Conservation (phyloP, 495 filamentous ascomycete genomes). For the Penicillium steckii region DNA sequence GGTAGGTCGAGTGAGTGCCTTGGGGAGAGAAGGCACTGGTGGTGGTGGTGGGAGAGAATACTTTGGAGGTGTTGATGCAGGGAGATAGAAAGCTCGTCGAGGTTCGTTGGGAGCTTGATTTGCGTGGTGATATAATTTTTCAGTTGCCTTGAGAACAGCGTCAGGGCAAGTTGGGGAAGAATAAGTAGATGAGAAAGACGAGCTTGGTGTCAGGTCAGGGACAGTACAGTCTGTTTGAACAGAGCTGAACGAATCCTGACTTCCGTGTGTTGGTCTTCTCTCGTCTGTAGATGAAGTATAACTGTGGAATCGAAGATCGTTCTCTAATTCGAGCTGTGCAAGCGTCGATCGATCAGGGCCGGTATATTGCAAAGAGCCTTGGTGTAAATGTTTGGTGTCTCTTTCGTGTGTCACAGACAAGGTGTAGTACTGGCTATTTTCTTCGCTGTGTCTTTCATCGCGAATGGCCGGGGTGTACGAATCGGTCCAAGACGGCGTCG, state of each 20-base stretch:
- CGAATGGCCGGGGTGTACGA: constrained; percentile 27
- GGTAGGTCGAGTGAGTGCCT: constrained; percentile 18
- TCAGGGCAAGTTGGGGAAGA: constrained; percentile 35
- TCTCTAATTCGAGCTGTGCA: constrained; percentile 38
- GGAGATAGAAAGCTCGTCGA: constrained; percentile 27
- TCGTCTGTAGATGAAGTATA: constrained; percentile 29
- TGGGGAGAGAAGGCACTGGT: constrained; percentile 25
- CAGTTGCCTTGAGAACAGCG: constrained; percentile 26
- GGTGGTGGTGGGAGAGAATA: constrained; percentile 34
- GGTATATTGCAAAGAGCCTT: constrained; percentile 15
- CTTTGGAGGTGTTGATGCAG: constrained; percentile 33
- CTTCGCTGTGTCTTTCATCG: constrained; percentile 37
- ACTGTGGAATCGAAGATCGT: constrained; percentile 31
- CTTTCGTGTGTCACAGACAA: constrained; percentile 29
- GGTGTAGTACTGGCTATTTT: constrained; percentile 36
- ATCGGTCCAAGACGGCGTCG: constrained; percentile 26
- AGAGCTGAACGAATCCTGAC: constrained; percentile 41
- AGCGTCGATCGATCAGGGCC: constrained; percentile 34
- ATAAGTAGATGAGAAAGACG: constrained; percentile 45
- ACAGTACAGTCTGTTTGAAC: constrained; percentile 32
- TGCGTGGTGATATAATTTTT: constrained; percentile 31
- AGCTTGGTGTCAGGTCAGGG: constrained; percentile 46
- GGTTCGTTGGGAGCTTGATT: constrained; percentile 16
- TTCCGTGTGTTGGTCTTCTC: constrained; percentile 24
- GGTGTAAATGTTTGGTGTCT: constrained; percentile 7